Conservation (phyloP, 2,329 filamentous ascomycete species). For the Dactylellina drechsleri region DNA sequence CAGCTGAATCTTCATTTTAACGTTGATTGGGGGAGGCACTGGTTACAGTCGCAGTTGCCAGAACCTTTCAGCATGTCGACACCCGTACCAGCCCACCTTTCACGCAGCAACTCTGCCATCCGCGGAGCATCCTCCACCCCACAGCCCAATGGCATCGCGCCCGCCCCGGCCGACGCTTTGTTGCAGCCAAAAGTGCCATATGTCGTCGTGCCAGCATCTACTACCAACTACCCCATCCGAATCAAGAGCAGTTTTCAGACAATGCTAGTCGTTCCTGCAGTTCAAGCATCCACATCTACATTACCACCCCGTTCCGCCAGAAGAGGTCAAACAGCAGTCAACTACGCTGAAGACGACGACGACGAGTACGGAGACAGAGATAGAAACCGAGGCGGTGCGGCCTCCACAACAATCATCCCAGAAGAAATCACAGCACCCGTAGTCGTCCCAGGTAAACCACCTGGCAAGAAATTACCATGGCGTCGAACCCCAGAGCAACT, state of each 20-base stretch:
- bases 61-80: constrained; percentile 35
- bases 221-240: constrained; percentile 57
- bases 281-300: constrained; percentile 51
- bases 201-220: constrained; percentile 42
- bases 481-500: constrained; percentile 69
- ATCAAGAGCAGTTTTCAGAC: constrained; percentile 56
- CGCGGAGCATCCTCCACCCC: constrained; percentile 45
- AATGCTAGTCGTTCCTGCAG: constrained; percentile 57
- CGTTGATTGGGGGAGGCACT: constrained; percentile 20
- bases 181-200: background rate
- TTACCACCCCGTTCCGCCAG: constrained; percentile 71
- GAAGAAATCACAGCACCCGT: constrained; percentile 56
- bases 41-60: constrained; percentile 4
- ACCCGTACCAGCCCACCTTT: constrained; percentile 29
- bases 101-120: constrained; percentile 39
- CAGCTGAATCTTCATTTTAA: background rate
- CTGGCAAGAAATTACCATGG: constrained; percentile 39
- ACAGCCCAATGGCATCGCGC: constrained; percentile 34
- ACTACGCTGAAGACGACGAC: constrained; percentile 96
- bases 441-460: constrained; percentile 51
- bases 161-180: background rate
- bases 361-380: constrained; percentile 72
- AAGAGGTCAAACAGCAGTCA: constrained; percentile 93
- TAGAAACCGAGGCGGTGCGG: constrained; percentile 18
- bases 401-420: constrained; percentile 47